Percentiles rank a stretch among this genome's conserved stretches.
Evolutionary conservation across 139 green algal species (phyloP).

Genomic region (Dunaliella primolecta): DNA sequence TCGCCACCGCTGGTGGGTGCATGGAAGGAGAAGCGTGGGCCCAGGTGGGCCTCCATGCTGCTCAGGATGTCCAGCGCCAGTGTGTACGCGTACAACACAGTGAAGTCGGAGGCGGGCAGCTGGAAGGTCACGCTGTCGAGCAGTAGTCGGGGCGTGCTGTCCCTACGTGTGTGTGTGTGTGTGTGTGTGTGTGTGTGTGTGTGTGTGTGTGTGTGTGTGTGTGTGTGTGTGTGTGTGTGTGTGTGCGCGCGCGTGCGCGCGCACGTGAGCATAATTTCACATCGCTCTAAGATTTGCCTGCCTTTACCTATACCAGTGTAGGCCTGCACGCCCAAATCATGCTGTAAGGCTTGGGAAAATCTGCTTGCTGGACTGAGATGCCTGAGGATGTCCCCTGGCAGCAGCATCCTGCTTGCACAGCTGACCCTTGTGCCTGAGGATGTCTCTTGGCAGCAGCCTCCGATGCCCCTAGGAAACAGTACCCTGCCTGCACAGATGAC

Average conservation of each 20-base stretch:
- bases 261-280: too few relatives aligned
- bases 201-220: not conserved
- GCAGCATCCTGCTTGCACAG: too few relatives aligned
- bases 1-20: not conserved
- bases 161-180: not conserved
- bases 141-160: not conserved
- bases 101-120: not conserved
- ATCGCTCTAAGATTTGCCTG: too few relatives aligned
- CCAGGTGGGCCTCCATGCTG: not conserved
- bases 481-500: too few relatives aligned
- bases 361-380: too few relatives aligned
- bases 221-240: not conserved
- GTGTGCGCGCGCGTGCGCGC: not conserved
- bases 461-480: too few relatives aligned
- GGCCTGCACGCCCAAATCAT: too few relatives aligned
- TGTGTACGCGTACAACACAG: not conserved
- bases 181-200: not conserved
- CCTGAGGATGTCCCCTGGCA: too few relatives aligned
- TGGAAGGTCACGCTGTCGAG: constrained; percentile 8
- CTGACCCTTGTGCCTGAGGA: too few relatives aligned
- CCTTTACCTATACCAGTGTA: too few relatives aligned
- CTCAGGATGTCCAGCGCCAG: not conserved
- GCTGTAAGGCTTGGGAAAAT: too few relatives aligned
- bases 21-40: not conserved
- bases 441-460: too few relatives aligned